Base-by-base conservation (phyloP, 2,329 filamentous ascomycete species). In the Dothiorella sarmentorum region DNA sequence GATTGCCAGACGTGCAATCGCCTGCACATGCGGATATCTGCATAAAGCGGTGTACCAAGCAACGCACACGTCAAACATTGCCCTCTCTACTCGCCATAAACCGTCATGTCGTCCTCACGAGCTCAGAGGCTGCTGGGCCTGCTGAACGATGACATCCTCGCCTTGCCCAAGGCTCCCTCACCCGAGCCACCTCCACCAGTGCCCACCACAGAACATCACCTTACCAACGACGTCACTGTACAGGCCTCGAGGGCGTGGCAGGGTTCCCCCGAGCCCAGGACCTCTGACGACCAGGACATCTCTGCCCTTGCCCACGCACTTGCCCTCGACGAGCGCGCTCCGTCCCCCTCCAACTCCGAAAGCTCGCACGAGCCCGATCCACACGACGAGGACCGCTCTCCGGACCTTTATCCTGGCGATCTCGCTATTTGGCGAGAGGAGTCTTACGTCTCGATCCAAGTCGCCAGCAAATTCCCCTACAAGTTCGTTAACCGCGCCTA, bases 401-500 rank as follows among this genome's bases (percentile, higher is more conserved):
- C 18, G 2, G 11, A 27, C 24, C 31, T 58, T 11, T 29, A 10
- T 18, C 44, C 43, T 7, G 55, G 55, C 20, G 55, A 58, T 20
- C 44, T 38, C 18, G 55, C 42, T n/a, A 33, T 43, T 15, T 45
- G 35, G 42, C 43, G 55, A 29, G 55, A 58, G 44, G 60, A n/a
- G n/a, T n/a, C 59, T 33, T 79, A 77, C 63, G 68, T 67, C 18
- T 73, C 77, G 1, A 73, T 80, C 49, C 38, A 69, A 6, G 73
- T 83, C 0, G 72, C 90, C 22, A 70, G 75, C 24, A 78, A 76
- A 18, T 91, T 87, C 64, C 83, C 84, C 0, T 78, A 82, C 62
- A 77, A 73, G 57, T 89, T 82, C 68, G 81, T 86, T 42, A 80
- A 81, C 58, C 79, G 78, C 60, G 61, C 63, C 11, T 65, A 67